Evolutionary conservation across 768 basidiomycete species (phyloP).

Genomic region (Rhodotorula toruloides): DNA sequence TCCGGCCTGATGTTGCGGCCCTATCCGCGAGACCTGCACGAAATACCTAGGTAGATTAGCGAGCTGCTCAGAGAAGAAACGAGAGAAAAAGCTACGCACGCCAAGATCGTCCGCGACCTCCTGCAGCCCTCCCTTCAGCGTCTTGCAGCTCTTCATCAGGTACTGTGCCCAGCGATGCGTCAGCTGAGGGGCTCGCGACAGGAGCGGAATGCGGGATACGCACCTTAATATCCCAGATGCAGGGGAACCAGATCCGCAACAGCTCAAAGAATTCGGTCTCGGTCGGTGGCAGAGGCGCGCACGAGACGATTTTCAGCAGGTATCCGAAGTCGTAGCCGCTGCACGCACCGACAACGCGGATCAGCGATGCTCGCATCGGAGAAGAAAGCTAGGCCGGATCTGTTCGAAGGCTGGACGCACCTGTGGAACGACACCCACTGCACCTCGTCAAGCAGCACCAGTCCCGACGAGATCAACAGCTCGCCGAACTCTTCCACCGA

Average conservation of each 20-base stretch:
- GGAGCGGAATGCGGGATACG: neutral
- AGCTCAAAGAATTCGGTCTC: constrained; percentile 88
- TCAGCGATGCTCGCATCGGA: neutral
- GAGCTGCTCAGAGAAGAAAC: too few species aligned
- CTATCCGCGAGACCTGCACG: constrained; percentile 74
- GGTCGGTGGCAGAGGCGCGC: constrained; percentile 71
- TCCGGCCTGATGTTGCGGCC: constrained; percentile 88
- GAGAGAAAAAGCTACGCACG: constrained; percentile 52
- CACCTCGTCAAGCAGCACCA: constrained; percentile 80
- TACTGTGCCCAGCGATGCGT: constrained; percentile 48
- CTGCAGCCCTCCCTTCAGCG: constrained; percentile 78
- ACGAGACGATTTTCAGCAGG: constrained; percentile 82
- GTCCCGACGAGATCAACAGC: constrained; percentile 88
- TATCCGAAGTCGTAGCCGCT: constrained; percentile 99
- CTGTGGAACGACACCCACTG: constrained; percentile 98
- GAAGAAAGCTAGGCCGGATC: neutral
- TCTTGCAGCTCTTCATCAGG: constrained; percentile 81
- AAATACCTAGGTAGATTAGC: neutral
- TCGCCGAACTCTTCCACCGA: constrained; percentile 91
- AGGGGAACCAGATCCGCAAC: constrained; percentile 86
- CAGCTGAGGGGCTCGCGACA: neutral
- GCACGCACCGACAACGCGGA: neutral
- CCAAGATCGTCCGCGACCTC: constrained; percentile 94
- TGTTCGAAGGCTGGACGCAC: constrained; percentile 58
- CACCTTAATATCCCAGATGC: constrained; percentile 88